Base-by-base conservation (phyloP, 2,329 filamentous ascomycete species). In the Colletotrichum cordylinicola region DNA sequence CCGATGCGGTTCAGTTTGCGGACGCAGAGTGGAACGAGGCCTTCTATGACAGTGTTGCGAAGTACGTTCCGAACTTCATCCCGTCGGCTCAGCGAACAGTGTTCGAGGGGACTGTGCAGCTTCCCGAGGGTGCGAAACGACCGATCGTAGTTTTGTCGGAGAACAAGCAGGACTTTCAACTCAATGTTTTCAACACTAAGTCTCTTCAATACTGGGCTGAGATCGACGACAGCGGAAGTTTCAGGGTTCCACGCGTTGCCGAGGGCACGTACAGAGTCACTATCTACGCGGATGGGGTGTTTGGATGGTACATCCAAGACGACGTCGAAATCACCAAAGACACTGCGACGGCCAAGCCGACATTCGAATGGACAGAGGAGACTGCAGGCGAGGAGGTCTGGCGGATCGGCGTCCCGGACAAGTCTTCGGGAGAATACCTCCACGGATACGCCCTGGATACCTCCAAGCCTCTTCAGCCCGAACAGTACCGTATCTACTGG, bases 151-250 rank as follows among this genome's bases (percentile, higher is more conserved):
- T 93, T 9, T 85, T 93, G 3, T 81, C 82, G 2, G 81, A 82
- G 72, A 81, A 80, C 67, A 80, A 79, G 13, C 78, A 82, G 9
- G 82, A 83, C 70, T 83, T 83, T 61, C 82, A 83, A 72, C 81
- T 83, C 35, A 83, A 93, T 74, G 89, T 87, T 1, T 83, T 88
- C 8, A 88, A 91, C 70, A 82, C 85, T 5, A 84, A 84, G n/a
- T 88, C 90, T 0, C 90, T 91, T 70, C 92, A 93, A 80, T 93
- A 93, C 83, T 93, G 92, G 92, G 86, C 85, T 0, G 87, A 90
- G 18, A 86, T 92, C 9, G 83, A 87, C 58, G 58, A 74, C 0
- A 83, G 81, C 2, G 91, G 91, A 3, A 81, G 82, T 6, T 89
- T 91, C 7, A 83, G 81, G 12, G 91, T 94, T 16, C 85, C 86